A percentile compares a stretch with the other conserved stretches of the same genome.
phyloP scores from a whole-genome alignment of 2,329 filamentous ascomycete species.

The Aspergillus arachidicola region DNA sequence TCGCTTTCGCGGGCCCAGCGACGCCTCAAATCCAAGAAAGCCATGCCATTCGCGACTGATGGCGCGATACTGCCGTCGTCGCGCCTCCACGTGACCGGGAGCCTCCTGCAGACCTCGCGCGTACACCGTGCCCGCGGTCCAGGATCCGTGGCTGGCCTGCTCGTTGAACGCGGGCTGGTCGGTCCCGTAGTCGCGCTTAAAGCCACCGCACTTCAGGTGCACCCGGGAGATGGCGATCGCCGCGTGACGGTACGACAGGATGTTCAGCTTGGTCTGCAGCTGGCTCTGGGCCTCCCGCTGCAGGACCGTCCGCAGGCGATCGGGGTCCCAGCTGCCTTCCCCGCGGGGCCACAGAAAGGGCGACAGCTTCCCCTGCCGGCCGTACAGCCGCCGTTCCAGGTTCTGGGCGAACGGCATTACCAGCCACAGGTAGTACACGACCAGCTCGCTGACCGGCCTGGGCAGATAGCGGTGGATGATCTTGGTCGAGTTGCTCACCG shows the following conservation, averaged over 20 bases:
- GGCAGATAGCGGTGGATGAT: constrained; percentile 16
- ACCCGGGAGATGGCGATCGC: constrained; percentile 9
- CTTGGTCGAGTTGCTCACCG: constrained; percentile 5
- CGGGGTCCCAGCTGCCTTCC: constrained; percentile 3
- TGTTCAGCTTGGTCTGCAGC: constrained; percentile 10
- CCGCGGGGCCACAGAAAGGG: constrained; percentile 3
- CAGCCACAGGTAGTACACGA: constrained; percentile 19
- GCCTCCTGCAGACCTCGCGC: no score
- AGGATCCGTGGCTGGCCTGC: no score
- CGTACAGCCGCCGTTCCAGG: neutral
- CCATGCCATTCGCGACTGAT: constrained; percentile 6
- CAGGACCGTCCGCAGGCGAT: neutral
- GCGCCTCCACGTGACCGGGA: neutral
- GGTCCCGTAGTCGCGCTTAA: no score
- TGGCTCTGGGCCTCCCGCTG: constrained; percentile 4
- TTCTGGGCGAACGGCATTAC: neutral
- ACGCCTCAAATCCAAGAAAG: constrained; percentile 2
- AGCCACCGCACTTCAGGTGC: neutral
- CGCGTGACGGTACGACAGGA: constrained; percentile 5
- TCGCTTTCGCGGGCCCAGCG: neutral
- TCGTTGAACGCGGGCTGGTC: no score
- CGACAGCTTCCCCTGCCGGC: neutral
- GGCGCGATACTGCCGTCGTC: neutral
- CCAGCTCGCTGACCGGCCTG: constrained; percentile 10
- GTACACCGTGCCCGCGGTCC: no score